phyloP scores from a whole-genome alignment of 2,329 filamentous ascomycete genomes.

The Colletotrichum costaricense region DNA sequence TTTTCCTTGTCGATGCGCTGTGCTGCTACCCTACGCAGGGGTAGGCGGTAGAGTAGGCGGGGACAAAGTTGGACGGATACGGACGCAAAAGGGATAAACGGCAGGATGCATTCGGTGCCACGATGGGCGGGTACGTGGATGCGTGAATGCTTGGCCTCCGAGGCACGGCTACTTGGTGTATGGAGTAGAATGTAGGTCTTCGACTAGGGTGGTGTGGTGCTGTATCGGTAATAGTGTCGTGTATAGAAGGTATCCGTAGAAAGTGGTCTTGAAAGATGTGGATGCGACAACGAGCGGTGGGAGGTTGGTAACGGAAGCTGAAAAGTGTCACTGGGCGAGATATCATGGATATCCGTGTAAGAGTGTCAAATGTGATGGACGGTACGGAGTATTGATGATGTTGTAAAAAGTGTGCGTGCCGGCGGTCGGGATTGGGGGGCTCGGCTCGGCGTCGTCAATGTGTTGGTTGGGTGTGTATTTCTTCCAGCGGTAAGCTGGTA shows the following conservation, averaged over 20 bases:
- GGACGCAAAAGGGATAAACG: slow-evolving; percentile 20
- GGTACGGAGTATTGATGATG: not conserved
- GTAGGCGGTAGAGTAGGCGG: not conserved
- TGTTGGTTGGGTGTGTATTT: not conserved
- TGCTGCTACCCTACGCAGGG: slow-evolving; percentile 21
- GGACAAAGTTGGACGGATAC: slow-evolving; percentile 25
- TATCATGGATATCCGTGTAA: slow-evolving; percentile 30
- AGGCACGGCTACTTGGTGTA: not conserved
- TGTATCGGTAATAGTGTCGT: not conserved
- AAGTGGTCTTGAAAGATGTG: not conserved
- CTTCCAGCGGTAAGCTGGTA: not conserved
- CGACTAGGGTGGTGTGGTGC: not conserved
- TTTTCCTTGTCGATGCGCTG: slow-evolving; percentile 11
- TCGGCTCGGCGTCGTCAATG: not conserved
- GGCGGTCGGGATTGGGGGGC: not conserved
- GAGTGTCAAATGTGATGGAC: not conserved
- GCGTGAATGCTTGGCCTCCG: not conserved
- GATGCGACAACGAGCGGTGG: not conserved
- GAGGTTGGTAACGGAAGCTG: slow-evolving; percentile 18
- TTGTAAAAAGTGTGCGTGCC: slow-evolving; percentile 3
- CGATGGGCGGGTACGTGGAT: slow-evolving; percentile 5
- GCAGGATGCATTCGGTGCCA: slow-evolving; percentile 29
- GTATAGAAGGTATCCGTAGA: not conserved
- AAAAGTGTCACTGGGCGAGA: slow-evolving; percentile 11
- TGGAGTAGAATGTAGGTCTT: too few relatives aligned